These are phyloP conservation scores for Talaromyces sp. DNA, from an alignment of 2,329 filamentous ascomycete species.

Conservation along the genomic window DNA sequence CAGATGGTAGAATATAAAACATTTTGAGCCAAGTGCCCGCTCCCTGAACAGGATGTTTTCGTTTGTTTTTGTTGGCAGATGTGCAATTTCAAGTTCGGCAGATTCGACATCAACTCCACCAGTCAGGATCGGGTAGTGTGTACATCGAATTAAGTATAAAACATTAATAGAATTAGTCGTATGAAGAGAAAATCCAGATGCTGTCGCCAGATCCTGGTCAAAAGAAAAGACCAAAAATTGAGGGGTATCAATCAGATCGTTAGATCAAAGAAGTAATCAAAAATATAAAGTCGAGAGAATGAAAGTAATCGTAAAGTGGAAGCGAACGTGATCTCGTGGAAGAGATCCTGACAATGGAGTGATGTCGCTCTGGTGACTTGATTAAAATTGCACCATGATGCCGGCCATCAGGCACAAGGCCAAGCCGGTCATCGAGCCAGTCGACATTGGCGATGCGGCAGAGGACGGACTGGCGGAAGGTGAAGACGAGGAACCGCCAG, in stretches of 20 bases:
- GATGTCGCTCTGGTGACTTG: not conserved
- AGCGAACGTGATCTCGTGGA: conserved; percentile 20
- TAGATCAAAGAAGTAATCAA: conserved; percentile 20
- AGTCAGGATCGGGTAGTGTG: conserved; percentile 16
- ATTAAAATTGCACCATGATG: conserved; percentile 20
- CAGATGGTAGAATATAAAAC: conserved; percentile 5
- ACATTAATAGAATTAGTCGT: conserved; percentile 13
- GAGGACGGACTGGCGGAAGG: conserved; percentile 11
- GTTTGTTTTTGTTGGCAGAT: not conserved
- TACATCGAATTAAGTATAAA: conserved; percentile 18
- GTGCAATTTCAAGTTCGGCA: not conserved
- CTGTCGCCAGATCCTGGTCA: conserved; percentile 17
- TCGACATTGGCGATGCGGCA: conserved; percentile 17
- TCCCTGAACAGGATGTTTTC: conserved; percentile 2
- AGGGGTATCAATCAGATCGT: conserved; percentile 22
- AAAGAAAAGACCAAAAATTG: conserved; percentile 18
- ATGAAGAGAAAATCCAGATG: conserved; percentile 3
- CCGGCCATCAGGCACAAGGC: conserved; percentile 18
- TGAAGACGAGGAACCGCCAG: conserved; percentile 1
- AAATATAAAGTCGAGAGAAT: conserved; percentile 6
- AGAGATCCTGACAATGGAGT: conserved; percentile 10
- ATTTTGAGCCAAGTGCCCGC: conserved; percentile 5
- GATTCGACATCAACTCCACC: conserved; percentile 8
- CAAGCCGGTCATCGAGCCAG: conserved; percentile 16
- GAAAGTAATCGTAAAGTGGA: conserved; percentile 9